Evolutionary conservation across 1,284 basidiomycete genomes (phyloP).

Genomic region (Gymnopus androsaceus): DNA sequence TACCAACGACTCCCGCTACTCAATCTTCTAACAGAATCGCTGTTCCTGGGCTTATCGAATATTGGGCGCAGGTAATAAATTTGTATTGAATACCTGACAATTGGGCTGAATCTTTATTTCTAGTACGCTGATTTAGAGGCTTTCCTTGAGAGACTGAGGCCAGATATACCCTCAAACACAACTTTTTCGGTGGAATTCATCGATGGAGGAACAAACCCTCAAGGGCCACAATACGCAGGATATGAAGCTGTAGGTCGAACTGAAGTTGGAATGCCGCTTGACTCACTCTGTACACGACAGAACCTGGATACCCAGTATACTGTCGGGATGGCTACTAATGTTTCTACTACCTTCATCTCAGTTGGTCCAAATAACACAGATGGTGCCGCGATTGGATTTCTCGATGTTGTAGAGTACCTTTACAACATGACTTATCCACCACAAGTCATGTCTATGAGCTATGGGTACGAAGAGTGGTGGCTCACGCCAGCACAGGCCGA

Average conservation of each 20-base stretch:
- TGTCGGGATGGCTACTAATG: slow-evolving; percentile 31
- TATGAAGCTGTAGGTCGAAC: slow-evolving; percentile 33
- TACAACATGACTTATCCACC: slow-evolving; percentile 14
- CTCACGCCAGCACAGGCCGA: slow-evolving; percentile 9
- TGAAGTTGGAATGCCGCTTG: background rate
- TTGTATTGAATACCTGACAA: slow-evolving; percentile 1
- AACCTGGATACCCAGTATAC: slow-evolving; percentile 32
- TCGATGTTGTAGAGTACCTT: slow-evolving; percentile 12
- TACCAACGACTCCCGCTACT: slow-evolving; percentile 35
- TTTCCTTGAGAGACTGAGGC: slow-evolving; percentile 36
- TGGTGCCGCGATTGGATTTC: slow-evolving; percentile 12
- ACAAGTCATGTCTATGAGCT: slow-evolving; percentile 15
- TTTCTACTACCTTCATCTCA: slow-evolving; percentile 23
- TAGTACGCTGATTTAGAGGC: slow-evolving; percentile 45
- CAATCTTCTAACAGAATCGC: slow-evolving; percentile 39
- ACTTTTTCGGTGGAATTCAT: slow-evolving; percentile 33
- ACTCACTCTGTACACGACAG: background rate
- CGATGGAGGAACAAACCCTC: slow-evolving; percentile 47
- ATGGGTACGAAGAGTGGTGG: slow-evolving; percentile 12
- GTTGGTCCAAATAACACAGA: slow-evolving; percentile 19
- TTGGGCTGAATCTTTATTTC: slow-evolving; percentile 21
- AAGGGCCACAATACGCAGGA: slow-evolving; percentile 38
- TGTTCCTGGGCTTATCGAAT: slow-evolving; percentile 43
- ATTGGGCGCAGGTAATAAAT: slow-evolving; percentile 24
- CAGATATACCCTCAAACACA: slow-evolving; percentile 23